Evolutionary conservation across 2,329 filamentous ascomycete species (phyloP).

Genomic region (Fusarium heterosporum): DNA sequence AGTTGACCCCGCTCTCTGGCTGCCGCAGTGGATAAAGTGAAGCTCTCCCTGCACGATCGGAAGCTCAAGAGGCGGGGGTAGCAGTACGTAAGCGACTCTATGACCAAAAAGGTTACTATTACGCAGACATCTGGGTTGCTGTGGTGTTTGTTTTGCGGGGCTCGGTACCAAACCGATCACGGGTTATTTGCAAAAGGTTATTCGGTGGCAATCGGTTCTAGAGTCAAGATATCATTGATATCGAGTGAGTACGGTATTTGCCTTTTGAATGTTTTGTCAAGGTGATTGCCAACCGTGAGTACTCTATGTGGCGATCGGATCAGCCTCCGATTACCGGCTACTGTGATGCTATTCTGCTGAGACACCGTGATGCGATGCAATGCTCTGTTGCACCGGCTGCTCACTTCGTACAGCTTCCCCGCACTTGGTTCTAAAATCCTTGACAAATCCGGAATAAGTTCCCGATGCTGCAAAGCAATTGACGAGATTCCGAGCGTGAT

Average conservation of each 20-base stretch:
- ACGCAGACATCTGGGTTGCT: slow-evolving; percentile 27
- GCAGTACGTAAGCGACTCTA: slow-evolving; percentile 6
- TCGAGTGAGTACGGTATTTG: not conserved
- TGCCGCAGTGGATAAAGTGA: not conserved
- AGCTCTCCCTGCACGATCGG: slow-evolving; percentile 1
- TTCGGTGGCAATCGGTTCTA: slow-evolving; percentile 6
- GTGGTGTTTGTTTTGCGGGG: slow-evolving; percentile 30
- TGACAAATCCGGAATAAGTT: slow-evolving; percentile 35
- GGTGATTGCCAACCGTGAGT: not conserved
- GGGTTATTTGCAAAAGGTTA: slow-evolving; percentile 10
- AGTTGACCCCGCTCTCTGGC: slow-evolving; percentile 33
- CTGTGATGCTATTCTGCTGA: too few species aligned
- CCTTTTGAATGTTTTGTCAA: not conserved
- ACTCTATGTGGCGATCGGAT: not conserved
- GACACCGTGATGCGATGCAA: not conserved
- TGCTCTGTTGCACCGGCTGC: slow-evolving; percentile 14
- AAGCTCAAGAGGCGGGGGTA: slow-evolving; percentile 11
- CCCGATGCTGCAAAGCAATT: slow-evolving; percentile 15
- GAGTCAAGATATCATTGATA: slow-evolving; percentile 9
- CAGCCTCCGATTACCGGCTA: not conserved
- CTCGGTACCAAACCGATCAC: slow-evolving; percentile 27
- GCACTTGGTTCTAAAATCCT: slow-evolving; percentile 36
- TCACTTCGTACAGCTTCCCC: slow-evolving; percentile 34
- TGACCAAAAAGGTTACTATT: slow-evolving; percentile 26
- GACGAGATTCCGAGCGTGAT: slow-evolving; percentile 33